phyloP scores from a whole-genome alignment of 192 early-diverging fungal species.

The Umbelopsis sp. region DNA sequence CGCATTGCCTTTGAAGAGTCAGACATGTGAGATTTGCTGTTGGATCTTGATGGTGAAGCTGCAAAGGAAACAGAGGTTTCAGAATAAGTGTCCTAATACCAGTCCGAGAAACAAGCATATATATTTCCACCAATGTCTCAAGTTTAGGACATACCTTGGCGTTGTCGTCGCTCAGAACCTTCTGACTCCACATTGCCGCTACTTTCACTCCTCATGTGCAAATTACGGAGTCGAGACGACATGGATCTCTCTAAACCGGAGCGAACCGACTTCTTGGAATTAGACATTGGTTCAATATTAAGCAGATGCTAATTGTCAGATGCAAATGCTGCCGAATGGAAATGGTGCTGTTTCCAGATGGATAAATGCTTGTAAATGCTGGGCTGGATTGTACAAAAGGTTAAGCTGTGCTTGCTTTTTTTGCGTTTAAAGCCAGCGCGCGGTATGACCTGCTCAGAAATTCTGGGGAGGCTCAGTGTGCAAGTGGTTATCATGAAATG shows the following conservation, averaged over 20 bases:
- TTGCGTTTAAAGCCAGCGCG: slow-evolving; percentile 20
- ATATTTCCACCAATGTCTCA: not conserved
- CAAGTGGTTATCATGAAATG: no score
- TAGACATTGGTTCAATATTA: not conserved
- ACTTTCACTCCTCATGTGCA: slow-evolving; percentile 20
- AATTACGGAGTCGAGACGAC: slow-evolving; percentile 14
- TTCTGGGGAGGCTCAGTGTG: slow-evolving; percentile 14
- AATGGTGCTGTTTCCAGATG: not conserved
- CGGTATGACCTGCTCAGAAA: slow-evolving; percentile 18
- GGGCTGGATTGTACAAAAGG: slow-evolving; percentile 1
- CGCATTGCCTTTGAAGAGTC: slow-evolving; percentile 16
- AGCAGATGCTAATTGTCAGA: not conserved
- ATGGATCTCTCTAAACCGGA: slow-evolving; percentile 18
- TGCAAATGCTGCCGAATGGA: not conserved
- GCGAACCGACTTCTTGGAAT: slow-evolving; percentile 20
- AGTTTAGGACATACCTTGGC: not conserved
- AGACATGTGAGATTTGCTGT: slow-evolving; percentile 17
- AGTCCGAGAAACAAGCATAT: not conserved
- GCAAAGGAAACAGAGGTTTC: not conserved
- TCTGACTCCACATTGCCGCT: slow-evolving; percentile 8
- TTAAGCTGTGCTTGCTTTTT: slow-evolving; percentile 9
- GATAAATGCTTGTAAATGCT: not conserved
- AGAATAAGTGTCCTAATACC: not conserved
- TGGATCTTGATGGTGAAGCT: slow-evolving; percentile 18
- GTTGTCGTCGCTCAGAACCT: not conserved